Evolutionary conservation across 768 basidiomycete species (phyloP), one percentile per base, ranked within the genome.

Genomic region (Leccinum longicurvipes): DNA sequence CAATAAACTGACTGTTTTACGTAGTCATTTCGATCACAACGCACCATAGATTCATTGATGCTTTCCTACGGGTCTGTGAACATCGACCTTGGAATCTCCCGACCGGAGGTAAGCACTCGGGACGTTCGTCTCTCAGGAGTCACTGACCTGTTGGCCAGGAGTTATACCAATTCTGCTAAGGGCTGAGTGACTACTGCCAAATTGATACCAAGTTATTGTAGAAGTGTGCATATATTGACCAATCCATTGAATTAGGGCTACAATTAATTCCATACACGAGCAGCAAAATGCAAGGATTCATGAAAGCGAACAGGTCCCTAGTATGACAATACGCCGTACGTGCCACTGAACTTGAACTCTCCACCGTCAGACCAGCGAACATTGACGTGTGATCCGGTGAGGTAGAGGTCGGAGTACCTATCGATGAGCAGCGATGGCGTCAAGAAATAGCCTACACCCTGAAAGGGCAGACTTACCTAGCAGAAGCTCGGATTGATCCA

Each of bases 11-110:
- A 56, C 14, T 31, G 10, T 32, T 49, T 24, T 41, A 41, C 11
- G 5, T 19, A 89, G 88, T 81, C 59, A 78, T 89, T 17, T 84
- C 85, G 4, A 78, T 89, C 55, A 86, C 86, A 1, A 79, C 82
- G 1, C 89, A 91, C 63, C 76, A 81, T 17, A 85, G 81, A 1
- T 79, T 84, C 57, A 85, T 86, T 42, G 76, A 78, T 44, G 82
- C 78, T 1, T 80, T 87, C 49, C 60, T 87, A 60, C 70, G 65
- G 4, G 76, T 76, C 0, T 68, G 82, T 27, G 79, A 74, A 4
- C 77, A 83, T n/a, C 63, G 65, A 2, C 55, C 51, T 9, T 83
- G 79, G 65, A 47, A 61, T 6, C 67, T 89, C 21, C 79, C 82
- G 1, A 87, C 85, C 5, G 87, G 88, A 75, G 88, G 88, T 81